A percentile compares a stretch with the other conserved stretches of the same genome.
Conservation (phyloP, 805 yeast genomes). For the Spathaspora gorwiae region DNA sequence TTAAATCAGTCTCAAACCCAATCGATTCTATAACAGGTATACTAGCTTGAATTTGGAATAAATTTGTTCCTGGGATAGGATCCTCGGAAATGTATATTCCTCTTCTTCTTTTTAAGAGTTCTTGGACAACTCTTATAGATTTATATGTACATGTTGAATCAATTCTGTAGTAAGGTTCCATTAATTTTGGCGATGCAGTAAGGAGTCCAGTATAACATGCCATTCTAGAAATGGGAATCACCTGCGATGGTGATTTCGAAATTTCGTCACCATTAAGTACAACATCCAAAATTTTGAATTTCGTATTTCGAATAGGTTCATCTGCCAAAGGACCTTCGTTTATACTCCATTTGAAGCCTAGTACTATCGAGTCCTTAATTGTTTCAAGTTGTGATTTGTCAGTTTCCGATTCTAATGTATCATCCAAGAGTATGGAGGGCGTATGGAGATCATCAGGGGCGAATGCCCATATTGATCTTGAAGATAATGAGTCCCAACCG, state of each 20-base stretch:
- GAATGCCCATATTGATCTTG: conserved; percentile 78
- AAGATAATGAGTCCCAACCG: conserved; percentile 79
- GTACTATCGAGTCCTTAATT: conserved; percentile 52
- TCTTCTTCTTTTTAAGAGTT: conserved; percentile 57
- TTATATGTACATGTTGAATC: conserved; percentile 51
- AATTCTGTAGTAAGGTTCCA: conserved; percentile 77
- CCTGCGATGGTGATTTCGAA: conserved; percentile 56
- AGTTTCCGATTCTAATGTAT: conserved; percentile 66
- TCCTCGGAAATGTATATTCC: conserved; percentile 26
- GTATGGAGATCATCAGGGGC: conserved; percentile 42
- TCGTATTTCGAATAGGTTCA: conserved; percentile 67
- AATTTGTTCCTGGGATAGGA: conserved; percentile 70
- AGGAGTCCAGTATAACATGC: conserved; percentile 82
- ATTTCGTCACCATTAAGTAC: conserved; percentile 44
- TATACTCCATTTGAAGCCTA: conserved; percentile 81
- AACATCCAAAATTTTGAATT: conserved; percentile 66
- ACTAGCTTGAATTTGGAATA: conserved; percentile 55
- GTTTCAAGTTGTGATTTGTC: conserved; percentile 46
- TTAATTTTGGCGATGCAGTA: conserved; percentile 68
- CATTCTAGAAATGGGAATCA: conserved; percentile 75
- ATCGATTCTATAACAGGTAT: conserved; percentile 88
- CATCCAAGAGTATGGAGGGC: conserved; percentile 61
- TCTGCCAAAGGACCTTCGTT: conserved; percentile 92
- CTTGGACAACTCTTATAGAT: conserved; percentile 46
- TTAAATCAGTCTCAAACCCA: conserved; percentile 83